Percentiles rank a stretch among this genome's conserved stretches.
phyloP scores from a whole-genome alignment of 257 asterid genomes.

The Nicotiana noctiflora region DNA sequence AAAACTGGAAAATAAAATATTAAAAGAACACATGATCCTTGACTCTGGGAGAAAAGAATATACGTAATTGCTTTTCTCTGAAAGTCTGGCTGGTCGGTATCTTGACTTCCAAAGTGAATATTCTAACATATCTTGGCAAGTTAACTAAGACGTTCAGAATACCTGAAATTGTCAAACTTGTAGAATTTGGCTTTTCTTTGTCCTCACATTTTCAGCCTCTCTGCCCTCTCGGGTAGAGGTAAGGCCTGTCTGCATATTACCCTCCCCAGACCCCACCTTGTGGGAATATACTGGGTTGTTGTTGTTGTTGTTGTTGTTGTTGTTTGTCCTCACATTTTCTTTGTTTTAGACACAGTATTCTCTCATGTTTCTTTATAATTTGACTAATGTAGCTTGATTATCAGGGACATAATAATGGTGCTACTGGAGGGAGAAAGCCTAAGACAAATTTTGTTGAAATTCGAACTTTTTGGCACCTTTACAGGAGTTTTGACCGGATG shows the following conservation, averaged over 20 bases:
- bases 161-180: background rate
- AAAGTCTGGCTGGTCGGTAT: background rate
- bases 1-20: background rate
- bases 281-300: too few species aligned
- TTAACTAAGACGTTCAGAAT: background rate
- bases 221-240: too few species aligned
- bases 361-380: background rate
- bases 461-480: slow-evolving; percentile 96
- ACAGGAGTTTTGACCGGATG: slow-evolving; percentile 89
- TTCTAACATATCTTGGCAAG: background rate
- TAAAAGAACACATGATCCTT: background rate
- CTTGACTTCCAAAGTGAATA: slow-evolving; percentile 3
- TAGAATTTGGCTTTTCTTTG: background rate
- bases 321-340: too few species aligned
- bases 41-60: background rate
- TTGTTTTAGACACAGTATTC: background rate
- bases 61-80: background rate
- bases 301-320: too few species aligned
- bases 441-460: slow-evolving; percentile 93
- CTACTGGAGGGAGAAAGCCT: slow-evolving; percentile 71
- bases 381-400: slow-evolving; percentile 20
- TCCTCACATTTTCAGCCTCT: too few species aligned
- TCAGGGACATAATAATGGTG: slow-evolving; percentile 43
- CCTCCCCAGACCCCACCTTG: too few species aligned
- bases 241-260: too few species aligned